Evolutionary conservation across 2,329 filamentous ascomycete species (phyloP).

Genomic region (Colletotrichum spinosum): DNA sequence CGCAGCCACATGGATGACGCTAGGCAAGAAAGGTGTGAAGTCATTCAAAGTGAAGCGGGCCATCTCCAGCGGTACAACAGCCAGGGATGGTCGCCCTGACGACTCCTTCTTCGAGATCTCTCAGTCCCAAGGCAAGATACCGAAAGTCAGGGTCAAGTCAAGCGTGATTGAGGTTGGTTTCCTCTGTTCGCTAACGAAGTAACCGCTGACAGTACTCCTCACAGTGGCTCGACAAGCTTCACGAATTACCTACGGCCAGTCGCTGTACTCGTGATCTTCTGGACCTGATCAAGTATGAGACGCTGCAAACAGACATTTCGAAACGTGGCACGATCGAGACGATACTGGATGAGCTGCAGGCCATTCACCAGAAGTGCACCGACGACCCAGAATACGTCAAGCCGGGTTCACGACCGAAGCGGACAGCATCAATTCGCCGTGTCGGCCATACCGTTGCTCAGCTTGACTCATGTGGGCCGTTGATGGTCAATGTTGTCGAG

Average conservation of each 20-base stretch:
- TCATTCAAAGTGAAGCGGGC: not conserved
- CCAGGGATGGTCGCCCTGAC: not conserved
- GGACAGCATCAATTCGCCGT: too few species aligned
- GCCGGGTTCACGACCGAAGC: not conserved
- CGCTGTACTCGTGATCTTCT: not conserved
- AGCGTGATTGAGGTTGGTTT: constrained; percentile 6
- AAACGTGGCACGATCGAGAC: not conserved
- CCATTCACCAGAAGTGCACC: not conserved
- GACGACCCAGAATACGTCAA: not conserved
- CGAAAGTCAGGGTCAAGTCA: not conserved
- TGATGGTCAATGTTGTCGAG: too few species aligned
- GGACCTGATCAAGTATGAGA: constrained; percentile 1
- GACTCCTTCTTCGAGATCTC: constrained; percentile 9
- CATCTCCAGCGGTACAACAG: too few species aligned
- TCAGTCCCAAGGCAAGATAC: not conserved
- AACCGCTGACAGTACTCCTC: too few species aligned
- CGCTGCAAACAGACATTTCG: not conserved
- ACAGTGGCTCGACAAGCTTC: constrained; percentile 19
- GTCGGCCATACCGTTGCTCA: too few species aligned
- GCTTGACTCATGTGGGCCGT: too few species aligned
- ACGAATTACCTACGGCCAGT: not conserved
- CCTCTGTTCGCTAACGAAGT: not conserved
- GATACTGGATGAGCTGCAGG: not conserved
- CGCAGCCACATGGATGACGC: constrained; percentile 18
- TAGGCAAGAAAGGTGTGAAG: constrained; percentile 2